phyloP scores from a whole-genome alignment of 164 flowering plant genomes.

The Vitis cinerea region DNA sequence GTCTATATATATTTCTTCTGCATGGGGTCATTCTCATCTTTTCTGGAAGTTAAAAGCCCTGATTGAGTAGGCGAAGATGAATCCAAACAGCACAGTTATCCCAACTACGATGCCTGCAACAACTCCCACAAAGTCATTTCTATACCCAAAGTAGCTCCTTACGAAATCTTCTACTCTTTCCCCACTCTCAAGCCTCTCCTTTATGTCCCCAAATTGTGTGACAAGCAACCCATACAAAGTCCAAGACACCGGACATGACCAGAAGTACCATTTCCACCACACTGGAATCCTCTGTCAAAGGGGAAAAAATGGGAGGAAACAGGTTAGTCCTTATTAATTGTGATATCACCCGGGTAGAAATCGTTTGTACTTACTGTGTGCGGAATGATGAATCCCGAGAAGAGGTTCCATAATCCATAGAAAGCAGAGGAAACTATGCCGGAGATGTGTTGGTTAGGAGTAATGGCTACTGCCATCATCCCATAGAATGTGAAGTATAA shows the following conservation, averaged over 20 bases:
- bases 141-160: constrained; percentile 16
- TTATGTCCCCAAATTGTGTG: constrained; percentile 1
- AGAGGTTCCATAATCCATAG: constrained; percentile 9
- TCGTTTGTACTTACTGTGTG: not conserved
- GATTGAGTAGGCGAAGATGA: constrained; percentile 22
- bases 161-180: constrained; percentile 12
- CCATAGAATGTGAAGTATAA: constrained; percentile 6
- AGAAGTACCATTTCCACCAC: constrained; percentile 10
- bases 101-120: constrained; percentile 20
- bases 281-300: constrained; percentile 1
- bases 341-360: too few species aligned
- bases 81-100: constrained; percentile 14
- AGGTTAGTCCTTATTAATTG: too few species aligned
- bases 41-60: constrained; percentile 38
- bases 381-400: constrained; percentile 6
- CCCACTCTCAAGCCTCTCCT: not conserved
- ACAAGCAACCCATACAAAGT: constrained; percentile 2
- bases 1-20: too few species aligned
- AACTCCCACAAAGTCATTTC: constrained; percentile 18
- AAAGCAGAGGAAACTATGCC: constrained; percentile 3
- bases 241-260: constrained; percentile 1
- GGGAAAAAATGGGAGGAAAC: too few species aligned
- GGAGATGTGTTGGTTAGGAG: constrained; percentile 16
- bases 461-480: constrained; percentile 12
- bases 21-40: constrained; percentile 8